phyloP scores from a whole-genome alignment of 2,329 filamentous ascomycete species.

The Colletotrichum sp. region DNA sequence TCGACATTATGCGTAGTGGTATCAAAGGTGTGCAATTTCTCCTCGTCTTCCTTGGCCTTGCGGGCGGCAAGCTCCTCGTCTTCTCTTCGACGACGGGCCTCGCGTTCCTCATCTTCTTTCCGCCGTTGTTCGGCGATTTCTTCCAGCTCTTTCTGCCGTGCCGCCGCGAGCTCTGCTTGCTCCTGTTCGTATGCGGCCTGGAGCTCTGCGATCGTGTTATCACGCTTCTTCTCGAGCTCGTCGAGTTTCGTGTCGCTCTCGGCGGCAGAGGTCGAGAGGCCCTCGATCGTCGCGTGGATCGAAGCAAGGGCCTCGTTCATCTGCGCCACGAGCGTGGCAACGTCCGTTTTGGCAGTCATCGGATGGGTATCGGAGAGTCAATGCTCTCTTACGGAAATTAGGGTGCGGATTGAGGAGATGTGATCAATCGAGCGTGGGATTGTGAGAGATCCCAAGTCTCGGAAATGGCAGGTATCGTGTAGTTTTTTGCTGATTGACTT shows the following conservation, averaged over 20 bases:
- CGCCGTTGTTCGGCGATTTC: slow-evolving; percentile 39
- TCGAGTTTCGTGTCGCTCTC: slow-evolving; percentile 41
- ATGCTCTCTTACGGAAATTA: not conserved
- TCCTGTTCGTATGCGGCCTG: slow-evolving; percentile 34
- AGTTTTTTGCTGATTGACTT: not conserved
- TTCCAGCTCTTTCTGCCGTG: slow-evolving; percentile 32
- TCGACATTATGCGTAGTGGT: slow-evolving; percentile 35
- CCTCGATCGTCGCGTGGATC: slow-evolving; percentile 41
- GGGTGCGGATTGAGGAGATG: not conserved
- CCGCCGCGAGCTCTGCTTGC: slow-evolving; percentile 29
- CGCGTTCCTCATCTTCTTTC: slow-evolving; percentile 46
- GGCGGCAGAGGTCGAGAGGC: slow-evolving; percentile 30
- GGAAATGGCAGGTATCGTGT: not conserved
- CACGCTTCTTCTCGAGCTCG: slow-evolving; percentile 42
- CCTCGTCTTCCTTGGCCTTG: slow-evolving; percentile 33
- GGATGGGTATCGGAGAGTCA: not conserved
- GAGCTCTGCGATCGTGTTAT: slow-evolving; percentile 35
- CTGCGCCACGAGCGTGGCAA: slow-evolving; percentile 43
- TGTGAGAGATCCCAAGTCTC: not conserved
- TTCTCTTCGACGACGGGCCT: slow-evolving; percentile 36
- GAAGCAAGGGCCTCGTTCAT: slow-evolving; percentile 46
- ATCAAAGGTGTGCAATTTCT: slow-evolving; percentile 31
- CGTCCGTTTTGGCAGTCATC: slow-evolving; percentile 31
- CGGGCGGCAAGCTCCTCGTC: slow-evolving; percentile 37
- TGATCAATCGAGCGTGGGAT: not conserved